Conservation (phyloP, 1,284 basidiomycete genomes). For the Puccinia hordei region DNA sequence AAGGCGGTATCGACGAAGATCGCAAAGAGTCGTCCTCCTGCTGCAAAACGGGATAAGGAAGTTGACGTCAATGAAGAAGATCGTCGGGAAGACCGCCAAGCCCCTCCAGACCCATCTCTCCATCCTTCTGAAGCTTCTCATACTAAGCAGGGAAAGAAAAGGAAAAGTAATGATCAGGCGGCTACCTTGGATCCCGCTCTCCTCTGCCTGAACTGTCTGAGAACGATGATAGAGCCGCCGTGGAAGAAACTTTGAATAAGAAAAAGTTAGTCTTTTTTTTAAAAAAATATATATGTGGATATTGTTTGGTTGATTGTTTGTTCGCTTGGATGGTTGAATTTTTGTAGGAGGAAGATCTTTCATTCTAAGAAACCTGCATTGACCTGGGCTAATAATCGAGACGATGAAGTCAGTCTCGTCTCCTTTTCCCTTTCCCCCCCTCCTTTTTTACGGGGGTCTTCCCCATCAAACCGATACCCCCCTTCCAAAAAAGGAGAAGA, state of each 20-base stretch:
- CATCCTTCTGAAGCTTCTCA: not conserved
- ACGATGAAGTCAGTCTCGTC: constrained; percentile 10
- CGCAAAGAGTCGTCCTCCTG: too few relatives aligned
- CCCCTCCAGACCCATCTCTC: not conserved
- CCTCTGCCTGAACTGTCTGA: not conserved
- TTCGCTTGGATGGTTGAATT: not conserved
- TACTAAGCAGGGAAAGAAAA: not conserved
- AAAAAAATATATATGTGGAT: too few relatives aligned
- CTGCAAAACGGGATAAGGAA: not conserved
- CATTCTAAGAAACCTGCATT: constrained; percentile 11
- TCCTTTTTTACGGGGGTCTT: too few relatives aligned
- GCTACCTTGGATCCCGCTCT: too few relatives aligned
- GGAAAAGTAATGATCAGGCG: not conserved
- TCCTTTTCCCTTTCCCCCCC: not conserved
- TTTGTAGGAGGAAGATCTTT: constrained; percentile 38
- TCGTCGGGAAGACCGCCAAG: not conserved
- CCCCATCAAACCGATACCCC: too few relatives aligned
- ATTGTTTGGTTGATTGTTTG: too few relatives aligned
- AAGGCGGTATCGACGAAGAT: too few relatives aligned
- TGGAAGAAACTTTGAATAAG: not conserved
- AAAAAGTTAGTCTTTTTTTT: constrained; percentile 22
- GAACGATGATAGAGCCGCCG: not conserved
- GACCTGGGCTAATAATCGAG: not conserved
- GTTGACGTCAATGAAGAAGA: not conserved
- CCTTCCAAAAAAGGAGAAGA: too few relatives aligned